These are phyloP conservation scores for Suillus subalutaceus DNA, from an alignment of 768 basidiomycete genomes.

Conservation along the genomic window DNA sequence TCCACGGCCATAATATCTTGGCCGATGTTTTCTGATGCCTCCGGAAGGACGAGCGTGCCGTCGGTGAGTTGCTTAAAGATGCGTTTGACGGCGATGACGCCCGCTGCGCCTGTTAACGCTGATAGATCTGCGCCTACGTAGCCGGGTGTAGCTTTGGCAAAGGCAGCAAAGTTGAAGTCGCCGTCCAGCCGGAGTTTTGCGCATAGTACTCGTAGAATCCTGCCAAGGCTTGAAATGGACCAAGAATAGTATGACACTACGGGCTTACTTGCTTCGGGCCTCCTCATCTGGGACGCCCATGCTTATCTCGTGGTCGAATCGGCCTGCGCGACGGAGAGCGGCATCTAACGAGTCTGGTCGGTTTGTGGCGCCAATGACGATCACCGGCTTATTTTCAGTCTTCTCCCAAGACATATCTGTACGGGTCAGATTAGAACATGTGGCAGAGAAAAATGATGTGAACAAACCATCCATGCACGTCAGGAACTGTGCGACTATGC, in stretches of 20 bases:
- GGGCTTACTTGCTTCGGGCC: constrained; percentile 81
- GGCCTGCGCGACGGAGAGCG: constrained; percentile 88
- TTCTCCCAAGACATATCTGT: constrained; percentile 97
- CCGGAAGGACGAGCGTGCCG: constrained; percentile 60
- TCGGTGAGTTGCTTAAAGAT: constrained; percentile 85
- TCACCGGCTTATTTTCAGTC: constrained; percentile 87
- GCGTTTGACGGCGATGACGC: constrained; percentile 94
- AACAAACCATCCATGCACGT: constrained; percentile 95
- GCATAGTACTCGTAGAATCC: constrained; percentile 87
- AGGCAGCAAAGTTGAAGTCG: constrained; percentile 80
- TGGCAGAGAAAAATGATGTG: neutral
- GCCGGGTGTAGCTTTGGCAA: constrained; percentile 95
- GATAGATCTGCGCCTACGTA: constrained; percentile 96
- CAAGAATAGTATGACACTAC: neutral
- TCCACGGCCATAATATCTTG: constrained; percentile 45
- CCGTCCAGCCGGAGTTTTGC: constrained; percentile 83
- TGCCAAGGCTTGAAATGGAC: constrained; percentile 31
- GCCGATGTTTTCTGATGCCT: constrained; percentile 26
- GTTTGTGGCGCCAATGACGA: constrained; percentile 97
- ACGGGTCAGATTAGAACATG: neutral
- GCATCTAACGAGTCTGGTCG: constrained; percentile 94
- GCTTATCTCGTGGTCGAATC: constrained; percentile 97
- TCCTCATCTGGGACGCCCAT: constrained; percentile 97
- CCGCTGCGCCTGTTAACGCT: constrained; percentile 89
- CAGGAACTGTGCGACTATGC: constrained; percentile 96